Percentiles rank a stretch among this genome's conserved stretches.
phyloP scores from a whole-genome alignment of 2,329 filamentous ascomycete species.

The Fusarium coffeatum region DNA sequence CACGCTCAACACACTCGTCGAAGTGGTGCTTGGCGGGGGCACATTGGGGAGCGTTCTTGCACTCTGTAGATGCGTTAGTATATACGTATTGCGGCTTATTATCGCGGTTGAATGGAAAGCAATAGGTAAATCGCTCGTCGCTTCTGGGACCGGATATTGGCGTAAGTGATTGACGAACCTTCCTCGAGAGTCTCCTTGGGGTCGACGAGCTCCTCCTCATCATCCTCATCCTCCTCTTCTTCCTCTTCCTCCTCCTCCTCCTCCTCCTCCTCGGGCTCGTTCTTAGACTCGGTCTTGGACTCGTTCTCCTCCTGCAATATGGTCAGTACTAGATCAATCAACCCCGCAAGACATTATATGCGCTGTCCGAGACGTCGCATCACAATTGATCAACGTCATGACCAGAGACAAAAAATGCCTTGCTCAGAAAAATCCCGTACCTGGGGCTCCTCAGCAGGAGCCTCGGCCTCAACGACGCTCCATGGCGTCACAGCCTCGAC shows the following conservation, averaged over 20 bases:
- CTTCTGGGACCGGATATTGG: conserved; percentile 2
- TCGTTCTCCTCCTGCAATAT: conserved; percentile 55
- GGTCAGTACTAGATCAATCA: conserved; percentile 30
- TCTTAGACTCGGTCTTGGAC: conserved; percentile 61
- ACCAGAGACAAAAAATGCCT: conserved; percentile 34
- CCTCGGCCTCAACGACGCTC: conserved; percentile 73
- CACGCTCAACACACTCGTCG: conserved; percentile 97
- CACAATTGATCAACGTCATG: conserved; percentile 29
- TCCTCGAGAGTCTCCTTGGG: conserved; percentile 90
- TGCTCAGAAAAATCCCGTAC: conserved; percentile 52
- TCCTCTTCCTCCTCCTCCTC: conserved; percentile 61
- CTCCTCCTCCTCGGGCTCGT: conserved; percentile 53
- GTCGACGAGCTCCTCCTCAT: conserved; percentile 87
- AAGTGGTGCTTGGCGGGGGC: conserved; percentile 95
- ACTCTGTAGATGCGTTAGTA: conserved; percentile 70
- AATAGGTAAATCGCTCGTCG: conserved; percentile 36
- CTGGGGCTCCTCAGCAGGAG: conserved; percentile 73
- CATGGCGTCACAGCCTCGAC: conserved; percentile 74
- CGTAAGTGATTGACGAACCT: conserved; percentile 71
- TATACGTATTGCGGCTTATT: conserved; percentile 12
- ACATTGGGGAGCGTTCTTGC: conserved; percentile 87
- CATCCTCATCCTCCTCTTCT: conserved; percentile 71
- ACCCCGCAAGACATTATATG: neutral
- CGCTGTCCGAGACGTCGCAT: conserved; percentile 5
- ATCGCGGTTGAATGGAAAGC: conserved; percentile 24